phyloP scores from a whole-genome alignment of 306 rosid species.

The Fragaria ananassa region DNA sequence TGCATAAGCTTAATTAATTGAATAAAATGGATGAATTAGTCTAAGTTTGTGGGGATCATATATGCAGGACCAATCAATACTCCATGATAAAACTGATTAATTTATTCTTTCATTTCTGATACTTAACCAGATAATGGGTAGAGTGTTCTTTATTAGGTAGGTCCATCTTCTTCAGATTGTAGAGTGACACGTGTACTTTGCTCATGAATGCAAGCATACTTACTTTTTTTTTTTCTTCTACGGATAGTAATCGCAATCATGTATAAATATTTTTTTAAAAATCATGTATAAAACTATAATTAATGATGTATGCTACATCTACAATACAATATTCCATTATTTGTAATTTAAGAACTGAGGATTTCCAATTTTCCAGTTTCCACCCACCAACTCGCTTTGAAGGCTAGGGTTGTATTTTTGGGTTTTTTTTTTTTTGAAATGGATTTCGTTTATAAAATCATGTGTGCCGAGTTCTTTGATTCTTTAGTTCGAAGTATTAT shows the following conservation, averaged over 20 bases:
- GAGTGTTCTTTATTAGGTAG: neutral
- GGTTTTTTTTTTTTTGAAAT: too few relatives aligned
- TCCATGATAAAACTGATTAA: neutral
- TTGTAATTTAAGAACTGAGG: too few relatives aligned
- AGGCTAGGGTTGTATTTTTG: too few relatives aligned
- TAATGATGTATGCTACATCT: too few relatives aligned
- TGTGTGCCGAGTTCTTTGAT: too few relatives aligned
- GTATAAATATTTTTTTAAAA: neutral
- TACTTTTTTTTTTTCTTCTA: too few relatives aligned
- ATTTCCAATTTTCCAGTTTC: too few relatives aligned
- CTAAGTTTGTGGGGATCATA: neutral
- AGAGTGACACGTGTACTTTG: neutral
- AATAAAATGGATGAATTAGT: neutral
- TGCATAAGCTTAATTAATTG: neutral
- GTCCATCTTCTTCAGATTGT: neutral
- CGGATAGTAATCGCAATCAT: neutral
- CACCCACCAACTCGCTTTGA: too few relatives aligned
- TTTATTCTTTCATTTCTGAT: neutral
- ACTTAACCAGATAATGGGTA: neutral
- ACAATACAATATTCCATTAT: too few relatives aligned
- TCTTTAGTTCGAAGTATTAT: too few relatives aligned
- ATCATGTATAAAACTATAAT: too few relatives aligned
- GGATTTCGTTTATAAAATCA: too few relatives aligned
- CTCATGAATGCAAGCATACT: neutral
- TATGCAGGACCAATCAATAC: neutral